Conservation (phyloP, 2,329 filamentous ascomycete species). For the Epichloe coenophiala region DNA sequence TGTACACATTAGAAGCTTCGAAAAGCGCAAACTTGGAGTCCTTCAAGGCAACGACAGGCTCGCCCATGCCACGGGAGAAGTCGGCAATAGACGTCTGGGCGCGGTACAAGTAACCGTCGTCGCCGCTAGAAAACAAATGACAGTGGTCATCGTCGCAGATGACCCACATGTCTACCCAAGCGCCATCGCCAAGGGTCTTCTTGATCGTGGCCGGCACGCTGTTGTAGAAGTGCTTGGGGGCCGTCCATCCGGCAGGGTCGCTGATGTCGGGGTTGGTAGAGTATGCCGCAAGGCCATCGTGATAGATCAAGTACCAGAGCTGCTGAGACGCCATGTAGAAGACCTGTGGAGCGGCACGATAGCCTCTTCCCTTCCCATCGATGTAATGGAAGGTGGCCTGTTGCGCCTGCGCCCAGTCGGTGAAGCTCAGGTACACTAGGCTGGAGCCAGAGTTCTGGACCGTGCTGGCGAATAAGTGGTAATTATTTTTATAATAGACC, state of each 20-base stretch:
- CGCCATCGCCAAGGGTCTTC: conserved; percentile 38
- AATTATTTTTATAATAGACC: conserved; percentile 39
- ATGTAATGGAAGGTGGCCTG: not conserved
- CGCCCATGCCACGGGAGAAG: conserved; percentile 49
- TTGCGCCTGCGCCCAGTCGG: conserved; percentile 27
- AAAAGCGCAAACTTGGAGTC: conserved; percentile 40
- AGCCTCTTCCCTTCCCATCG: not conserved
- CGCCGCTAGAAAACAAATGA: conserved; percentile 55
- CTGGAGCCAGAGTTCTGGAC: conserved; percentile 33
- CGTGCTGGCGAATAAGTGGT: conserved; percentile 46
- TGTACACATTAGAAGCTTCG: conserved; percentile 56
- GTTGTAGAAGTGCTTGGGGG: not conserved
- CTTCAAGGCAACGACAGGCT: conserved; percentile 34
- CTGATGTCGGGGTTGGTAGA: conserved; percentile 2
- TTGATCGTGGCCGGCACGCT: conserved; percentile 9
- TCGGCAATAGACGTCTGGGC: conserved; percentile 46
- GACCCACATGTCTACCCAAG: conserved; percentile 46
- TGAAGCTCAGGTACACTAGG: conserved; percentile 46
- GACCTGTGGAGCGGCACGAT: not conserved
- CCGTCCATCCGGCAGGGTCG: not conserved
- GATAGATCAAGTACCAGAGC: conserved; percentile 1
- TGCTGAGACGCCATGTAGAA: not conserved
- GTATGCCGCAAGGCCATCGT: not conserved
- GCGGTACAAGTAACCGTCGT: conserved; percentile 55
- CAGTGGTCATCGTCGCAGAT: conserved; percentile 48